These are phyloP conservation scores for Phialemonium atrogriseum DNA, from an alignment of 2,329 filamentous ascomycete species.

Conservation along the genomic window DNA sequence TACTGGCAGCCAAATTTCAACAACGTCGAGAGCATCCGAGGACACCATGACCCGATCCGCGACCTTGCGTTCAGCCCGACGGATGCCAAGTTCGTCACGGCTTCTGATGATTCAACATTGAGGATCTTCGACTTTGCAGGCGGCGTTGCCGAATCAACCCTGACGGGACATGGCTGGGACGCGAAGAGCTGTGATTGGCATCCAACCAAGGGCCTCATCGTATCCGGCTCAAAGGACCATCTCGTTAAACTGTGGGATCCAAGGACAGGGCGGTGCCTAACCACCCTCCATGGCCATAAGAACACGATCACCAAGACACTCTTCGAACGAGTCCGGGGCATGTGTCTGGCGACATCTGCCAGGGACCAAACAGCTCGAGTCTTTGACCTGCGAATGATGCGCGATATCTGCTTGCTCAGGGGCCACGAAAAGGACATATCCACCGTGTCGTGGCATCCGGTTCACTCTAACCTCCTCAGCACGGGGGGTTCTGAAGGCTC, in stretches of 20 bases:
- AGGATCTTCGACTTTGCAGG: constrained; percentile 96
- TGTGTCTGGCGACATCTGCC: constrained; percentile 83
- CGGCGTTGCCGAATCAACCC: constrained; percentile 70
- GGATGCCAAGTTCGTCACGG: constrained; percentile 92
- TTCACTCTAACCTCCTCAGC: constrained; percentile 80
- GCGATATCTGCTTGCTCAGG: constrained; percentile 85
- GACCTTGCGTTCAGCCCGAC: constrained; percentile 91
- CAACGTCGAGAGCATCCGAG: constrained; percentile 91
- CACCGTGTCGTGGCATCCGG: constrained; percentile 85
- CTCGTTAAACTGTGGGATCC: constrained; percentile 98
- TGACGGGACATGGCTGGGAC: constrained; percentile 96
- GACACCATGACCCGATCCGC: constrained; percentile 80
- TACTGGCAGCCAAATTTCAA: constrained; percentile 99
- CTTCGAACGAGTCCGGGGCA: constrained; percentile 79
- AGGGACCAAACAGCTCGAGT: constrained; percentile 88
- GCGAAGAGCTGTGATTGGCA: constrained; percentile 98
- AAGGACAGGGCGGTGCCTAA: constrained; percentile 80
- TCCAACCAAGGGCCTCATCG: constrained; percentile 84
- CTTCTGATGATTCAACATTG: constrained; percentile 84
- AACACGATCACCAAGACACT: constrained; percentile 90
- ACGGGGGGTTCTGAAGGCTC: constrained; percentile 87
- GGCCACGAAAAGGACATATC: constrained; percentile 96
- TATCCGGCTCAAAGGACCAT: constrained; percentile 96
- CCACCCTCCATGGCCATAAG: constrained; percentile 92
- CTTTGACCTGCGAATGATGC: constrained; percentile 97